A percentile compares a stretch with the other conserved stretches of the same genome.
Evolutionary conservation across 1,284 basidiomycete species (phyloP).

Genomic region (Prillingera fragicola): DNA sequence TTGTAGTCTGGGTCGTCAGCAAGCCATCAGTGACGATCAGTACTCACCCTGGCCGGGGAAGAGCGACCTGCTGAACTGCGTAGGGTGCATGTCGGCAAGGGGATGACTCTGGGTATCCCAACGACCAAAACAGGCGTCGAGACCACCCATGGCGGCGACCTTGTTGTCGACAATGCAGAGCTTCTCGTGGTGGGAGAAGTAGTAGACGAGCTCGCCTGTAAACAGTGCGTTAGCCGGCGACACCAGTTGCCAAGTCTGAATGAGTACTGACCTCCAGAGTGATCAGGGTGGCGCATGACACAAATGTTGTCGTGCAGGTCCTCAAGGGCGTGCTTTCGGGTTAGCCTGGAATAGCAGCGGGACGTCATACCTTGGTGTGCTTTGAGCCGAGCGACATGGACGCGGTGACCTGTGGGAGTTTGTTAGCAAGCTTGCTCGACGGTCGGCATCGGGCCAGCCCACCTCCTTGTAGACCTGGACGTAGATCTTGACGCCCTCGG

Average conservation of each 20-base stretch:
- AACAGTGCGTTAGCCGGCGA: background rate
- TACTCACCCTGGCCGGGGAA: slow-evolving; percentile 70
- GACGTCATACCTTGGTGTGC: slow-evolving; percentile 64
- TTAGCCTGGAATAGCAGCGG: slow-evolving; percentile 10
- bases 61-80: slow-evolving; percentile 69
- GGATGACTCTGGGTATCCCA: slow-evolving; percentile 82
- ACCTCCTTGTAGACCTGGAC: slow-evolving; percentile 85
- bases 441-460: slow-evolving; percentile 11
- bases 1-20: slow-evolving; percentile 63
- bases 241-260: background rate
- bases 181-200: slow-evolving; percentile 51
- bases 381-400: slow-evolving; percentile 81
- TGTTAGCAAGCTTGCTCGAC: slow-evolving; percentile 12
- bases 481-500: slow-evolving; percentile 82
- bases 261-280: slow-evolving; percentile 71
- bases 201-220: slow-evolving; percentile 40
- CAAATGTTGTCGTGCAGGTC: slow-evolving; percentile 78
- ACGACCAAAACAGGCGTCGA: slow-evolving; percentile 88
- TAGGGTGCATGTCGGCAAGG: slow-evolving; percentile 82
- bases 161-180: slow-evolving; percentile 72
- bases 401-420: slow-evolving; percentile 60
- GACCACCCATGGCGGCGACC: slow-evolving; percentile 61
- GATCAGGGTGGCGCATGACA: slow-evolving; percentile 81
- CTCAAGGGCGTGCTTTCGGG: slow-evolving; percentile 63
- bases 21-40: background rate